A percentile compares a stretch with the other conserved stretches of the same genome.
Conservation (phyloP, 176 grass and related monocot genomes). For the Pontederia paniculata region DNA sequence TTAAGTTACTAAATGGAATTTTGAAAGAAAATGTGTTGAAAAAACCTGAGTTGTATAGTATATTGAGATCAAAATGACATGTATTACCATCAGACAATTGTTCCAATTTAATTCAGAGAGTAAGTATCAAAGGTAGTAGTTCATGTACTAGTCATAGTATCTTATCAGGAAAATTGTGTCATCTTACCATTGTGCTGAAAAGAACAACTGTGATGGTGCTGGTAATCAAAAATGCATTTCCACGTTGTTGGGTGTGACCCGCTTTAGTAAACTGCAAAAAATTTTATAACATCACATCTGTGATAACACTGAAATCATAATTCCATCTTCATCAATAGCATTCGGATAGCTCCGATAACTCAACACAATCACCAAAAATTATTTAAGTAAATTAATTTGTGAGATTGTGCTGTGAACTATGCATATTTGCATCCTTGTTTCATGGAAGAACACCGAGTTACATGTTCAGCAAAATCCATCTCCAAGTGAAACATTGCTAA, state of each 20-base stretch:
- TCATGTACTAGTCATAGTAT: background rate
- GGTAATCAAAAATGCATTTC: conserved; percentile 84
- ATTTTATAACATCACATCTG: no score
- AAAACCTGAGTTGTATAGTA: background rate
- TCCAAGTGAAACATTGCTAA: no score
- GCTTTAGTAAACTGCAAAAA: conserved; percentile 56
- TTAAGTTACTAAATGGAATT: background rate
- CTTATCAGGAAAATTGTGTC: background rate
- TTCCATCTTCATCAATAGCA: no score
- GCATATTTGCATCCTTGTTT: no score
- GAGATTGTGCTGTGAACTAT: no score
- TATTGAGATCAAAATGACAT: no score
- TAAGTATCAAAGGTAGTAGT: background rate
- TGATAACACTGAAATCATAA: no score
- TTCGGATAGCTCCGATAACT: no score
- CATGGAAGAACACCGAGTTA: no score
- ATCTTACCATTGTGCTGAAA: conserved; percentile 87
- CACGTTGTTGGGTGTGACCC: conserved; percentile 44
- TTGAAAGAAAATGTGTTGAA: background rate
- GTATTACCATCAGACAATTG: background rate
- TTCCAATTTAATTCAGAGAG: background rate
- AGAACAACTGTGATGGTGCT: conserved; percentile 96
- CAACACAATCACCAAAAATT: no score
- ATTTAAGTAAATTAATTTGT: no score
- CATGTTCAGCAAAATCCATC: no score